phyloP scores from a whole-genome alignment of 2,329 filamentous ascomycete species.

The Endoconidiophora polonica region DNA sequence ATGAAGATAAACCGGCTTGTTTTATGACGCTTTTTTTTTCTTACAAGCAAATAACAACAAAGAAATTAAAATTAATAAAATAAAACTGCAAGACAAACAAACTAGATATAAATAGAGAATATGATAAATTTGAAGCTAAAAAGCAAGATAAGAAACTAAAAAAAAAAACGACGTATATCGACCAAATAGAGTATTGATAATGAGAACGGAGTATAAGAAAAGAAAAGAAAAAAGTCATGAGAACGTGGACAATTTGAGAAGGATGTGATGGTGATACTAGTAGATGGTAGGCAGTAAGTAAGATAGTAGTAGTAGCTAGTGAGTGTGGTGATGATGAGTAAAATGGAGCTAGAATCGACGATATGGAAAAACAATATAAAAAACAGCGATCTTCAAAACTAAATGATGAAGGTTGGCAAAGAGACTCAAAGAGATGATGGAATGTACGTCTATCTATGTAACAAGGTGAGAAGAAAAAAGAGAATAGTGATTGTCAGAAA shows the following conservation, averaged over 20 bases:
- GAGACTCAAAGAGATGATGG: neutral
- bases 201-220: neutral
- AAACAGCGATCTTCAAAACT: neutral
- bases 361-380: neutral
- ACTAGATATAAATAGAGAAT: too few species aligned
- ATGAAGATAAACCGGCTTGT: too few species aligned
- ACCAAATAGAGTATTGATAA: neutral
- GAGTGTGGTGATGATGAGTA: neutral
- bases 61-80: too few species aligned
- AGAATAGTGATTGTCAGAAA: constrained; percentile 4
- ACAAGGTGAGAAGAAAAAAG: neutral
- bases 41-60: too few species aligned
- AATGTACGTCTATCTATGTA: neutral
- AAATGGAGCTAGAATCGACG: neutral
- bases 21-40: too few species aligned
- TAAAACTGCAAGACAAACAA: too few species aligned
- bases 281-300: neutral
- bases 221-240: neutral
- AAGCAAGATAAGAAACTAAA: too few species aligned
- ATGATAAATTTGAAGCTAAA: too few species aligned
- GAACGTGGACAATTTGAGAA: neutral
- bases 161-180: neutral
- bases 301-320: neutral
- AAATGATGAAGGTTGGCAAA: neutral
- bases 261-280: neutral